phyloP scores from a whole-genome alignment of 2,329 filamentous ascomycete species.

The Aspergillus sp. region DNA sequence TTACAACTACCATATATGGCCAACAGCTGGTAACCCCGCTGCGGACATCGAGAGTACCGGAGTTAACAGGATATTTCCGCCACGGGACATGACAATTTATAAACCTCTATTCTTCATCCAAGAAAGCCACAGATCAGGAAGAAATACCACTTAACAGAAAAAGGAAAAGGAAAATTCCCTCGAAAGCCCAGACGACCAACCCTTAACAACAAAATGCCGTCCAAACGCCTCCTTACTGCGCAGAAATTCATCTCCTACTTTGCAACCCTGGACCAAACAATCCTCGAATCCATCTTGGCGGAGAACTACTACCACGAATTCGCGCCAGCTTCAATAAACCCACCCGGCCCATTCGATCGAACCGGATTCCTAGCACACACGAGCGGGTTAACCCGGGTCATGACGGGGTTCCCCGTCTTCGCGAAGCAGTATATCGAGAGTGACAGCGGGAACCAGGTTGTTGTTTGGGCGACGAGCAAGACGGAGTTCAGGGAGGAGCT shows the following conservation, averaged over 20 bases:
- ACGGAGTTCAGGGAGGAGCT: neutral
- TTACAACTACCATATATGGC: no score
- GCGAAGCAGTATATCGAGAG: constrained; percentile 3
- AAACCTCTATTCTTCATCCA: no score
- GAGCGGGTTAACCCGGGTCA: neutral
- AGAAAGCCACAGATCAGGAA: no score
- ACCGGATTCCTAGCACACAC: neutral
- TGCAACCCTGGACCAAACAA: neutral
- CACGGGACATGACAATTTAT: no score
- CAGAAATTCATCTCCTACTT: neutral
- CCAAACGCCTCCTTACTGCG: neutral
- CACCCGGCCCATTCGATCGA: neutral
- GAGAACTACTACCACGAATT: neutral
- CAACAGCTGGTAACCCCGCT: neutral
- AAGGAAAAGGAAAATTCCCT: no score
- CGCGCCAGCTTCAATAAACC: neutral
- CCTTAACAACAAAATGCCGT: neutral
- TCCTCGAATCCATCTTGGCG: neutral
- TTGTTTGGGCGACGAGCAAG: constrained; percentile 1
- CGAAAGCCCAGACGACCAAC: neutral
- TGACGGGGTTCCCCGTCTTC: neutral
- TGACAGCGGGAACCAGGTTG: neutral
- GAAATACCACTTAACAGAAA: no score
- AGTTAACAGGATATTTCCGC: neutral
- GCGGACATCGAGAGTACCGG: neutral